phyloP scores from a whole-genome alignment of 1,139 yeast species.

The Hansenula anomala region DNA sequence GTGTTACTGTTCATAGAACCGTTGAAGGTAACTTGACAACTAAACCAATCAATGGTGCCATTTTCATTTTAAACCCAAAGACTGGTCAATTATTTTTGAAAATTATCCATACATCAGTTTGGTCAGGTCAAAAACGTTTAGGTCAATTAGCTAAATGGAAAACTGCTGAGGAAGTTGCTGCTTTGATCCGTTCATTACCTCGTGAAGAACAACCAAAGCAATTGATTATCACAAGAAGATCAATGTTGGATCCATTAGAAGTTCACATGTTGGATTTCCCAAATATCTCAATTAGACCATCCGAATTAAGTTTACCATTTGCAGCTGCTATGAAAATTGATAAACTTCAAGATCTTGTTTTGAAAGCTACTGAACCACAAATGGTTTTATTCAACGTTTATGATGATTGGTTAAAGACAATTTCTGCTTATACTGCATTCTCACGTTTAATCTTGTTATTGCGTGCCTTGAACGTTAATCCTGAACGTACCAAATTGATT shows the following conservation, averaged over 20 bases:
- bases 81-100: constrained; percentile 87
- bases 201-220: constrained; percentile 94
- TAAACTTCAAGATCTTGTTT: constrained; percentile 71
- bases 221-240: constrained; percentile 83
- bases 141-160: constrained; percentile 97
- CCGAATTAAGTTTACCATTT: constrained; percentile 88
- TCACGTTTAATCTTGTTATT: constrained; percentile 77
- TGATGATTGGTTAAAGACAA: constrained; percentile 87
- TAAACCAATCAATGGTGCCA: constrained; percentile 90
- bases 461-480: constrained; percentile 74
- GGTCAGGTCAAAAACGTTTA: constrained; percentile 96
- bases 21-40: constrained; percentile 92
- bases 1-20: constrained; percentile 91
- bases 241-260: constrained; percentile 90
- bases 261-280: constrained; percentile 98
- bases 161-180: constrained; percentile 96
- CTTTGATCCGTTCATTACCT: constrained; percentile 82
- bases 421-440: constrained; percentile 91
- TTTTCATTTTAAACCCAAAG: constrained; percentile 84
- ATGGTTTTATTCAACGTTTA: constrained; percentile 88
- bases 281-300: constrained; percentile 81
- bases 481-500: constrained; percentile 71
- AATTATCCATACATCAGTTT: constrained; percentile 88
- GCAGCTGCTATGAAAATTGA: constrained; percentile 81
- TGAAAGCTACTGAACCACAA: constrained; percentile 87